phyloP scores from a whole-genome alignment of 805 yeast genomes.

The Zygoascus biomembranicola region DNA sequence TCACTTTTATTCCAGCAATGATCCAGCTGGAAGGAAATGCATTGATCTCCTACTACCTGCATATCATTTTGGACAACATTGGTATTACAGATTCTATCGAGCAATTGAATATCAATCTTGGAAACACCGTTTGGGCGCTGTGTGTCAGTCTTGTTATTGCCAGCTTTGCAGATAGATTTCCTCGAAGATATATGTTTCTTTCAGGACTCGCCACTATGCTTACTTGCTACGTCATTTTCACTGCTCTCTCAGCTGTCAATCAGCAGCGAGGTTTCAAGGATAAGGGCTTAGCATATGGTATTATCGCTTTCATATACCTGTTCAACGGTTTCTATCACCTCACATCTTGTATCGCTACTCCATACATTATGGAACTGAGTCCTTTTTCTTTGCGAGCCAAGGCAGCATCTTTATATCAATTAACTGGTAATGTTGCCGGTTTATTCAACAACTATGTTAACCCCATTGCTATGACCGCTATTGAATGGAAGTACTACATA shows the following conservation, averaged over 20 bases:
- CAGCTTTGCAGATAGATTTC: constrained; percentile 5
- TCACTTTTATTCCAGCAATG: constrained; percentile 26
- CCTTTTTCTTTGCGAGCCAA: constrained; percentile 33
- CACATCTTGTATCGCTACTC: constrained; percentile 10
- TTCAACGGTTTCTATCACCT: constrained; percentile 13
- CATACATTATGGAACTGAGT: constrained; percentile 19
- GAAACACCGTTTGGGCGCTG: constrained; percentile 8
- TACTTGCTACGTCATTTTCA: constrained; percentile 30
- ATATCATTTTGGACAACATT: constrained; percentile 42
- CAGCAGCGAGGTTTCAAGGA: constrained; percentile 35
- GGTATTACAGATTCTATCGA: constrained; percentile 36
- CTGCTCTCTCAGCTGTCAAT: constrained; percentile 39
- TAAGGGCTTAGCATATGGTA: constrained; percentile 37
- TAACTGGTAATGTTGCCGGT: constrained; percentile 14
- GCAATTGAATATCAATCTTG: constrained; percentile 15
- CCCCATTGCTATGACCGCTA: constrained; percentile 35
- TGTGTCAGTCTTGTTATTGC: constrained; percentile 2
- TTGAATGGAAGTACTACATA: constrained; percentile 38
- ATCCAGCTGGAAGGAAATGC: constrained; percentile 16
- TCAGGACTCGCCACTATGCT: constrained; percentile 10
- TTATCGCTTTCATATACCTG: constrained; percentile 43
- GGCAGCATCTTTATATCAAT: constrained; percentile 30
- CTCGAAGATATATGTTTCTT: constrained; percentile 14
- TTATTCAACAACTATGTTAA: constrained; percentile 30
- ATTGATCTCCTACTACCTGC: constrained; percentile 35